Conservation (phyloP, 2,329 filamentous ascomycete species). For the Bertia moriformis region DNA sequence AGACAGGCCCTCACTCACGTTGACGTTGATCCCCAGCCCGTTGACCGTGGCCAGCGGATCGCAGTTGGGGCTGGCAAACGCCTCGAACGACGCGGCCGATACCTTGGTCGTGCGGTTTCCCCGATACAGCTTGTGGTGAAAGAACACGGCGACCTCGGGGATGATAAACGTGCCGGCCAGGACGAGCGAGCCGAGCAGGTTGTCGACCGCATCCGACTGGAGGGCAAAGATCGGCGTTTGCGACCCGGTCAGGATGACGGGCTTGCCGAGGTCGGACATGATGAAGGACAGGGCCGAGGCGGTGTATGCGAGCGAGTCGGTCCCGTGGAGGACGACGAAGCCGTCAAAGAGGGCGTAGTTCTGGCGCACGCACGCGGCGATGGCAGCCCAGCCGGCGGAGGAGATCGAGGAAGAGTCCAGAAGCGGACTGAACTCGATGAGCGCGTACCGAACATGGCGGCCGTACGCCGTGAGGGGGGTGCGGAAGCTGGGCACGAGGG, state of each 20-base stretch:
- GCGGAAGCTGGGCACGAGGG: conserved; percentile 52
- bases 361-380: conserved; percentile 62
- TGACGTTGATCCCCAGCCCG: conserved; percentile 65
- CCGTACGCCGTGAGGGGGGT: conserved; percentile 71
- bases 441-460: conserved; percentile 67
- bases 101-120: conserved; percentile 82
- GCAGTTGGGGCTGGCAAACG: conserved; percentile 78
- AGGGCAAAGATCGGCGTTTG: conserved; percentile 80
- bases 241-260: conserved; percentile 71
- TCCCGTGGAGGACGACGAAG: conserved; percentile 82
- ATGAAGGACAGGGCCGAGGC: conserved; percentile 86
- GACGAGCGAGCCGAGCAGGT: conserved; percentile 74
- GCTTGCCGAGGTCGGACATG: conserved; percentile 80
- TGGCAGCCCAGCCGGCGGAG: conserved; percentile 71
- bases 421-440: conserved; percentile 70
- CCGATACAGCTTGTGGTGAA: conserved; percentile 79
- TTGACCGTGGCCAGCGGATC: conserved; percentile 70
- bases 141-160: conserved; percentile 85
- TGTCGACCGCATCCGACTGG: conserved; percentile 83
- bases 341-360: conserved; percentile 85
- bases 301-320: conserved; percentile 78
- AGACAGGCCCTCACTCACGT: too few relatives aligned
- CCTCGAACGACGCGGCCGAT: conserved; percentile 71
- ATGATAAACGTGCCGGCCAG: conserved; percentile 86
- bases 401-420: conserved; percentile 86